Base-by-base conservation (phyloP, 2,329 filamentous ascomycete species). In the Pezicula neosporulosa region DNA sequence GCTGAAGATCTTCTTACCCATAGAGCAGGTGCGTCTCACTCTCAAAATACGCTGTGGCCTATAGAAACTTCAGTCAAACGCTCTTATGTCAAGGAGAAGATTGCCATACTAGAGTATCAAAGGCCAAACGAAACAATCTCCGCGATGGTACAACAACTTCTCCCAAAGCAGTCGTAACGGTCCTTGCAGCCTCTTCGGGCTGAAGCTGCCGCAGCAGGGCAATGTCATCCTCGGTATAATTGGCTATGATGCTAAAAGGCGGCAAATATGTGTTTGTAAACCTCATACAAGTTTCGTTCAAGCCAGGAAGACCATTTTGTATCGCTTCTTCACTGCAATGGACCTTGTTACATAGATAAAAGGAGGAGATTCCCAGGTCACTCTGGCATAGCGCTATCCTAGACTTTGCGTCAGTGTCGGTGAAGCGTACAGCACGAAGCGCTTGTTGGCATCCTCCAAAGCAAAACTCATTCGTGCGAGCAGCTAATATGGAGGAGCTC, bases 331-430 rank as follows among this genome's bases (percentile, higher is more conserved):
- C 52, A 28, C 56, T 56, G 53, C 73, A 75, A 57, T 71, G 68
- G 3, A 66, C 55, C 4, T 62, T 55, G 10, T 70, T 42, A 36
- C 74, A 77, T 0, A 75, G 51, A 15, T 69, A 73, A 8, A 72
- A 55, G 2, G 71, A 73, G 16, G 52, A 48, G 16, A 62, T 51
- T 13, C 35, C 55, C 27, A 65, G 55, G 0, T 50, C 56, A 30
- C 68, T 72, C 28, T 62, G 53, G 50, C 71, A 73, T 5, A n/a
- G n/a, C 42, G 19, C 24, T n/a, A 27, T 5, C 13, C 9, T 28
- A 6, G 42, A 13, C 13, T n/a, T 44, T 16, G 5, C 6, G n/a
- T 28, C 9, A 10, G 42, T 44, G 42, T 44, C 42, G 27, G 24
- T 44, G 42, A 44, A 44, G 10, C n/a, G 19, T 16, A 44, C 42